phyloP scores from a whole-genome alignment of 2,329 filamentous ascomycete genomes.

The Pseudogymnoascus sp. region DNA sequence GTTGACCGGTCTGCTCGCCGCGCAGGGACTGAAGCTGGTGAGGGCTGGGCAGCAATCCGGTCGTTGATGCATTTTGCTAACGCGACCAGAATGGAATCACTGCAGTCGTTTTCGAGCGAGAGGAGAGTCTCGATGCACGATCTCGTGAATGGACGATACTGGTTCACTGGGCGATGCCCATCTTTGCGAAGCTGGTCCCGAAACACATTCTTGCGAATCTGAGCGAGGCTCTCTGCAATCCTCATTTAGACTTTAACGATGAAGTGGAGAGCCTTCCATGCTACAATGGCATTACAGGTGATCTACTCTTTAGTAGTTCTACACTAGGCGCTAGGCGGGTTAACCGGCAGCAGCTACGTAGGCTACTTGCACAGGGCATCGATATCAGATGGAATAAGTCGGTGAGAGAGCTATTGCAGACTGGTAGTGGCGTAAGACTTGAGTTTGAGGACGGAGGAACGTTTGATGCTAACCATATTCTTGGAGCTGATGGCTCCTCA shows the following conservation, averaged over 20 bases:
- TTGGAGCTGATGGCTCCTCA: conserved; percentile 28
- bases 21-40: conserved; percentile 31
- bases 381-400: conserved; percentile 28
- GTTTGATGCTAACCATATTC: conserved; percentile 22
- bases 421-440: conserved; percentile 16
- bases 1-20: conserved; percentile 31
- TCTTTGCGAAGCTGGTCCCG: conserved; percentile 29
- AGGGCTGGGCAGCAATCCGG: background rate
- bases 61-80: conserved; percentile 10
- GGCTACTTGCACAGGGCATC: conserved; percentile 26
- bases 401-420: conserved; percentile 13
- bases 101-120: conserved; percentile 28
- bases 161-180: conserved; percentile 33
- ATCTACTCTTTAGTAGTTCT: conserved; percentile 29
- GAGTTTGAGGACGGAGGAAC: conserved; percentile 23
- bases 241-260: conserved; percentile 26
- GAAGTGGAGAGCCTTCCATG: conserved; percentile 26
- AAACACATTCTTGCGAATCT: conserved; percentile 25
- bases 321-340: conserved; percentile 30
- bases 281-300: conserved; percentile 30
- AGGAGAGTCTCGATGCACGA: conserved; percentile 24
- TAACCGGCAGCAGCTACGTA: conserved; percentile 28
- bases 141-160: conserved; percentile 34
- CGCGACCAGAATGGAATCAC: conserved; percentile 27
- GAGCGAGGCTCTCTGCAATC: conserved; percentile 29